Evolutionary conservation across 768 basidiomycete genomes (phyloP).

Genomic region (Trametes sanguinea): DNA sequence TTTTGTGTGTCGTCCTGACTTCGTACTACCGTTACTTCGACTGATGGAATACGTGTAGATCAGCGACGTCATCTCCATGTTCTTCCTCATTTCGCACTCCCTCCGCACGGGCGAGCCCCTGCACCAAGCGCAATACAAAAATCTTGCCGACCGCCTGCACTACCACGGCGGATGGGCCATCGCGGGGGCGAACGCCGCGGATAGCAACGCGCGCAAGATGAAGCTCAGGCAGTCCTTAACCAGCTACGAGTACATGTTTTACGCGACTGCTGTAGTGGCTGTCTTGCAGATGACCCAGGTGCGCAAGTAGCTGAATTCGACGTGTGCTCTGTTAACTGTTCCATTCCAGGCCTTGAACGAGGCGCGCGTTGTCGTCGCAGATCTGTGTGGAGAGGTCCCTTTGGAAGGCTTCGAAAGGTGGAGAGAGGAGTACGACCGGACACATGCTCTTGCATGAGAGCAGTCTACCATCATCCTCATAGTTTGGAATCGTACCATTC

Average conservation of each 20-base stretch:
- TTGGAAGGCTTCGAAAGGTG: slow-evolving; percentile 42
- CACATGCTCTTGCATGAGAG: slow-evolving; percentile 5
- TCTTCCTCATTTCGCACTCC: slow-evolving; percentile 45
- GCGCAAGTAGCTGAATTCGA: not conserved
- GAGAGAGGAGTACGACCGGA: slow-evolving; percentile 40
- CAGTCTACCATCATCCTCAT: not conserved
- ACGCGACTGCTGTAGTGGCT: slow-evolving; percentile 42
- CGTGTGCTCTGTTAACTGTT: not conserved
- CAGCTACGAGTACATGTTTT: slow-evolving; percentile 40
- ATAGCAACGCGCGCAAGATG: not conserved
- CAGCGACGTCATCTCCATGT: slow-evolving; percentile 46
- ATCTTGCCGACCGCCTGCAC: slow-evolving; percentile 46
- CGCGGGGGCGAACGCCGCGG: not conserved
- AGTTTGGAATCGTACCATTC: not conserved
- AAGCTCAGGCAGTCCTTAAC: slow-evolving; percentile 22
- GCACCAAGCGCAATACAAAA: slow-evolving; percentile 43
- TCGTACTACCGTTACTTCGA: not conserved
- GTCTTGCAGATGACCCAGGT: slow-evolving; percentile 41
- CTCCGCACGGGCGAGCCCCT: slow-evolving; percentile 48
- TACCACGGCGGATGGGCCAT: slow-evolving; percentile 40
- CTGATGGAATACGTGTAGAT: slow-evolving; percentile 27
- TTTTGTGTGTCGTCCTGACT: slow-evolving; percentile 41
- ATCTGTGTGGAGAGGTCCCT: slow-evolving; percentile 45
- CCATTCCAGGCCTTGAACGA: slow-evolving; percentile 38
- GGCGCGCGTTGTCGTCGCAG: slow-evolving; percentile 37